Percentiles rank a stretch among this genome's conserved stretches.
Evolutionary conservation across 208 protist species (phyloP).

Genomic region (Leishmania arabica): DNA sequence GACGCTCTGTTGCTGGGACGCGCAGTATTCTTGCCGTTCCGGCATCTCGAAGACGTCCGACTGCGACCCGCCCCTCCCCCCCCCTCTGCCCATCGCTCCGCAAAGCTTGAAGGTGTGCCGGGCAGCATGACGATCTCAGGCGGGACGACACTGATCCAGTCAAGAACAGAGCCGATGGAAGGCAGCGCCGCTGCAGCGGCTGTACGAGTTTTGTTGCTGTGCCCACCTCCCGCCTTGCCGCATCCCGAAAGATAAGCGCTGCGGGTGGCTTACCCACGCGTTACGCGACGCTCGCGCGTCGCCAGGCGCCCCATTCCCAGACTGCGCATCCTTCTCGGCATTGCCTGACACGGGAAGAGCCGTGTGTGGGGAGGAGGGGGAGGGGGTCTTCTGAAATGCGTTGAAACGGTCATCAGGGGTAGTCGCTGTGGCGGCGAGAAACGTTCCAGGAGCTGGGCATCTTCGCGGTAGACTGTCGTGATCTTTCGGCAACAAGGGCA

Average conservation of each 20-base stretch:
- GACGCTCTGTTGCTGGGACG: slow-evolving; percentile 1
- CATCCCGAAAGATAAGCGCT: neutral
- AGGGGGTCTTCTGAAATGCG: neutral
- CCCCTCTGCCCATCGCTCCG: neutral
- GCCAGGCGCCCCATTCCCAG: neutral
- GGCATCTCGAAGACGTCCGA: slow-evolving; percentile 6
- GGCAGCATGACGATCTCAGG: no score
- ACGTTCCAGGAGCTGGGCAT: no score
- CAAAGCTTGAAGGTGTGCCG: neutral
- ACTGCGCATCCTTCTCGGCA: neutral
- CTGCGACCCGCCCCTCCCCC: neutral
- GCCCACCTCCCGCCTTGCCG: neutral
- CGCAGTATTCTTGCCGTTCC: neutral
- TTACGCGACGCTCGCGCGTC: neutral
- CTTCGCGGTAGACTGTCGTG: neutral
- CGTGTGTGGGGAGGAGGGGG: no score
- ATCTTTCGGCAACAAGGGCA: neutral
- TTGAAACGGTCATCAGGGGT: neutral
- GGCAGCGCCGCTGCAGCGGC: neutral
- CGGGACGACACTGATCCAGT: neutral
- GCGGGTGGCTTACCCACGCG: neutral
- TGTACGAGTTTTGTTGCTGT: neutral
- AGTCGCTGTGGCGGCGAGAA: neutral
- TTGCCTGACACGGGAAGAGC: neutral
- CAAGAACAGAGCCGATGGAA: neutral